phyloP scores from a whole-genome alignment of 495 filamentous ascomycete species.

The Thermochaetoides thermophila region DNA sequence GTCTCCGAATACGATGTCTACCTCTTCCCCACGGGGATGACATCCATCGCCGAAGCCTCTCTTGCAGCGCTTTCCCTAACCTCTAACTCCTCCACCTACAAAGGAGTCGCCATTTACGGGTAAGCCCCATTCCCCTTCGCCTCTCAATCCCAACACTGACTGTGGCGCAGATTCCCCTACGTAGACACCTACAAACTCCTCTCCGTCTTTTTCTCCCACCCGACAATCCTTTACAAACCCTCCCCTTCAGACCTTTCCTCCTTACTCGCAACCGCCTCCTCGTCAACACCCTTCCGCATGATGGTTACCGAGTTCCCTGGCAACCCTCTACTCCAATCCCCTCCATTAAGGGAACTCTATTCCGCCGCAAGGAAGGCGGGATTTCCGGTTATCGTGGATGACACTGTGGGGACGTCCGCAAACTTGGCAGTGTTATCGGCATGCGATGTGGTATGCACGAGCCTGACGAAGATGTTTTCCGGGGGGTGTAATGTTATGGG shows the following conservation, averaged over 20 bases:
- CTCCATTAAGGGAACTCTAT: constrained; percentile 4
- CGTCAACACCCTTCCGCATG: constrained; percentile 1
- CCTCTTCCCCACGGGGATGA: constrained; percentile 14
- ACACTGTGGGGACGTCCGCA: constrained; percentile 13
- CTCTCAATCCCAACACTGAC: neutral
- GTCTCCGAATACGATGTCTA: constrained; percentile 7
- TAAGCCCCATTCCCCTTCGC: neutral
- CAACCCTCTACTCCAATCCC: constrained; percentile 15
- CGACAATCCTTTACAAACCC: constrained; percentile 1
- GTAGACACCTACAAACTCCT: constrained; percentile 17
- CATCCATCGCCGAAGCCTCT: constrained; percentile 7
- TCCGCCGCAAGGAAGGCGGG: neutral
- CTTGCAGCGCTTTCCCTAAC: constrained; percentile 1
- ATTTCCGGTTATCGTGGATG: constrained; percentile 14
- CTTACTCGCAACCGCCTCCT: neutral
- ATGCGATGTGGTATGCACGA: constrained; percentile 14
- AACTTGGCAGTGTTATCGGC: constrained; percentile 4
- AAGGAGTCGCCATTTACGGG: too few relatives aligned
- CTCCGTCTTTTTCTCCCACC: neutral
- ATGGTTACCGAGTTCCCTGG: constrained; percentile 18
- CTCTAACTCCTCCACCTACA: neutral
- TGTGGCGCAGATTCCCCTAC: constrained; percentile 18
- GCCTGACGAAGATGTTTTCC: constrained; percentile 18
- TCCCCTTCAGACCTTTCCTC: neutral
- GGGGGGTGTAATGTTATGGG: constrained; percentile 18